Evolutionary conservation across 2,329 filamentous ascomycete genomes (phyloP).

Genomic region (Aspergillus uvarum): DNA sequence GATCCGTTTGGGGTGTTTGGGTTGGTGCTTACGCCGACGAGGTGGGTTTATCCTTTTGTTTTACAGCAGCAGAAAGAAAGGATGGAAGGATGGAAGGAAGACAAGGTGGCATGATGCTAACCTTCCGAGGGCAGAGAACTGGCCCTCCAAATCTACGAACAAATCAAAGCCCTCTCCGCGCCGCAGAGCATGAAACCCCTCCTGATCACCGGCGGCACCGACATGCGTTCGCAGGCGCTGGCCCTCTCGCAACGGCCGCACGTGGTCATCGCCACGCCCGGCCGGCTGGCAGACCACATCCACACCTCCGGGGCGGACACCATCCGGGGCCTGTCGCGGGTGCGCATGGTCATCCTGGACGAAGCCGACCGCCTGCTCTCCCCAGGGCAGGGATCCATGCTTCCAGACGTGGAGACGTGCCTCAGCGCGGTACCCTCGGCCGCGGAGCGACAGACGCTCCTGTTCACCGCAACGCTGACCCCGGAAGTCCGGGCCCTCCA

Average conservation of each 20-base stretch:
- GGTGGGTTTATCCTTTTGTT: constrained; percentile 45
- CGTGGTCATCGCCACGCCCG: constrained; percentile 90
- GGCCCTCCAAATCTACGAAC: constrained; percentile 93
- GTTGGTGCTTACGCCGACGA: constrained; percentile 82
- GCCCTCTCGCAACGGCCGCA: constrained; percentile 80
- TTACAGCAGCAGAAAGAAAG: too few relatives aligned
- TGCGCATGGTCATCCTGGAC: constrained; percentile 86
- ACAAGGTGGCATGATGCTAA: background rate
- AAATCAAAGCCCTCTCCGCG: constrained; percentile 88
- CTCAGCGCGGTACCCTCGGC: constrained; percentile 77
- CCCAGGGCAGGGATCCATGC: constrained; percentile 76
- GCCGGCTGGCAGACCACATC: constrained; percentile 90
- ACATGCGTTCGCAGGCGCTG: constrained; percentile 89
- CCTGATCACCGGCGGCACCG: constrained; percentile 86
- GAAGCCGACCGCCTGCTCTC: constrained; percentile 89
- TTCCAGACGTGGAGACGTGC: constrained; percentile 90
- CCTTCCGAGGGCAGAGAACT: constrained; percentile 63
- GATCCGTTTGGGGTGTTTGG: constrained; percentile 91
- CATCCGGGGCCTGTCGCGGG: constrained; percentile 73
- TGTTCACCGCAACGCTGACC: constrained; percentile 96
- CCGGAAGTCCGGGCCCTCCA: constrained; percentile 87
- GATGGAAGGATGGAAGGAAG: background rate
- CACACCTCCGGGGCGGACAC: constrained; percentile 89
- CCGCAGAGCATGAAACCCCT: constrained; percentile 83
- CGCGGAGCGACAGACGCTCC: constrained; percentile 78